Base-by-base conservation (phyloP, 257 asterid genomes). In the Salvia miltiorrhiza region DNA sequence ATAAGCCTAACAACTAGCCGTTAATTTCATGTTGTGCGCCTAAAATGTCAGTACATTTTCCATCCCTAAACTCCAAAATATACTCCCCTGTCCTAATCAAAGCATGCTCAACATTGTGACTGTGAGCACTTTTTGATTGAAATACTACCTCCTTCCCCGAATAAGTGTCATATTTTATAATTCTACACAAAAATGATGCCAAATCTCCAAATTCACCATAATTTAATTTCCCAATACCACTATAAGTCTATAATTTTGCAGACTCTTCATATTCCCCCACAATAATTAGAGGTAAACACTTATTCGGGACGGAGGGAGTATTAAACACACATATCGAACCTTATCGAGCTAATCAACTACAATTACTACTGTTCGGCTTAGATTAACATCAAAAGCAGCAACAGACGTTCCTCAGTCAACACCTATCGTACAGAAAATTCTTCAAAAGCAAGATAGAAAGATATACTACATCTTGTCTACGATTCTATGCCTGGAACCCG, bases 401-500 rank as follows among this genome's bases (percentile, higher is more conserved):
- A 37, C 49, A 33, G 21, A 32, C 52, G 4, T 20, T 16, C 8
- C 33, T 9, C 9, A 17, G 43, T 65, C 56, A 66, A 79, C 62
- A 66, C 50, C 69, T 2, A 57, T 2, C 47, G 20, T 44, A 3
- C 41, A 61, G 6, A 32, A 56, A 52, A 6, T 35, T 17, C 45
- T 17, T 39, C 14, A 24, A 21, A 19, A 14, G 17, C 2, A 32
- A 71, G 55, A 30, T 14, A 43, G 59, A 60, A 61, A 13, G 6
- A 14, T 56, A 47, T 0, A 55, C 77, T 81, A 83, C 94, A 88
- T 82, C 83, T 83, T 88, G 69, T 85, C 89, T 4, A 90, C 97
- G 53, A 86, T 86, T 81, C 88, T 82, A 60, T 85, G 86, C 41
- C 97, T 87, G 41, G 90, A 79, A 66, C 85, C 88, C 0, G 84